A percentile compares a stretch with the other conserved stretches of the same genome.
Evolutionary conservation across 2,329 filamentous ascomycete species (phyloP).

Genomic region (Lachnellula suecica): DNA sequence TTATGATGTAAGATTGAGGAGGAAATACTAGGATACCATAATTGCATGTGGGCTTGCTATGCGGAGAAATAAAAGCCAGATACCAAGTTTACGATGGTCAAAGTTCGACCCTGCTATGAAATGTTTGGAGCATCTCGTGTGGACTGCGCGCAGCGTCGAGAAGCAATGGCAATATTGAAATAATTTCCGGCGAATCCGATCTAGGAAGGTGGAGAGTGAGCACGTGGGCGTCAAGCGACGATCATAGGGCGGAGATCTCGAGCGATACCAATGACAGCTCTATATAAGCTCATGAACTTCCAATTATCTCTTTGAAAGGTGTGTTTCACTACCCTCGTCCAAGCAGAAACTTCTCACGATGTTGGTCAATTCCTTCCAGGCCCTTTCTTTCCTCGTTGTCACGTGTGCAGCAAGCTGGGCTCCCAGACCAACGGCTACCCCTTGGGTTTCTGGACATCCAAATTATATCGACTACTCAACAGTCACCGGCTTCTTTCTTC

Average conservation of each 20-base stretch:
- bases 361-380: not conserved
- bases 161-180: too few species aligned
- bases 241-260: not conserved
- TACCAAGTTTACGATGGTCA: too few species aligned
- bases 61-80: not conserved
- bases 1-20: constrained; percentile 52
- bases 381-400: not conserved
- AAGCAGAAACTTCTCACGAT: not conserved
- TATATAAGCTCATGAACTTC: not conserved
- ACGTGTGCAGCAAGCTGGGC: constrained; percentile 1
- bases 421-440: not conserved
- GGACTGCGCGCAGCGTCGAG: too few species aligned
- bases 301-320: not conserved
- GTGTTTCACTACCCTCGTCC: not conserved
- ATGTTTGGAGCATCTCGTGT: too few species aligned
- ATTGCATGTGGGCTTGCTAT: not conserved
- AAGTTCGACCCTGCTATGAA: too few species aligned
- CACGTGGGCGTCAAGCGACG: not conserved
- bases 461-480: constrained; percentile 57
- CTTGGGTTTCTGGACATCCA: not conserved
- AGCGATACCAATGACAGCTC: not conserved
- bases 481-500: constrained; percentile 61
- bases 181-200: not conserved
- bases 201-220: not conserved
- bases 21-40: not conserved